phyloP scores from a whole-genome alignment of 1,284 basidiomycete species.

The Cutaneotrichosporon sp. region DNA sequence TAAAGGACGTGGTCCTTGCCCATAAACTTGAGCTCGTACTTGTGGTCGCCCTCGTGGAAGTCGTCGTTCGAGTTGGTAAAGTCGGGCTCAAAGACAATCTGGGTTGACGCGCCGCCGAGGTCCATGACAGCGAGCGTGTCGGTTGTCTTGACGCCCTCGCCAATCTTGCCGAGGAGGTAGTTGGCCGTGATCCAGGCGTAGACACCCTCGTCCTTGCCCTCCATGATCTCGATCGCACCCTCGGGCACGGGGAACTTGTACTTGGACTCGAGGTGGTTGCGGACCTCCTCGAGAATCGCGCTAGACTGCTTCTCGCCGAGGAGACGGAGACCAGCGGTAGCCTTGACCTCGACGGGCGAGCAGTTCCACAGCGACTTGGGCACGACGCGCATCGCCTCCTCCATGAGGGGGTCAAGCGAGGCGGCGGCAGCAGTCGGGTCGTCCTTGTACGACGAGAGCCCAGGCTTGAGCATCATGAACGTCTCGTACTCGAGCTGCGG shows the following conservation, averaged over 20 bases:
- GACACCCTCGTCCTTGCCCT: constrained; percentile 94
- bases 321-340: constrained; percentile 87
- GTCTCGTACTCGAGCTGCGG: constrained; percentile 90
- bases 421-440: constrained; percentile 70
- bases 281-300: constrained; percentile 78
- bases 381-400: constrained; percentile 76
- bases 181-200: constrained; percentile 99
- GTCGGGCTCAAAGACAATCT: constrained; percentile 93
- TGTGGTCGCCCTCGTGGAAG: constrained; percentile 87
- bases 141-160: constrained; percentile 58
- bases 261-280: constrained; percentile 61
- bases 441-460: constrained; percentile 69
- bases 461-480: constrained; percentile 81
- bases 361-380: constrained; percentile 69
- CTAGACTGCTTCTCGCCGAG: constrained; percentile 67
- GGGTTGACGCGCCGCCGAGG: constrained; percentile 93
- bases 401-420: constrained; percentile 76
- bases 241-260: constrained; percentile 74
- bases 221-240: constrained; percentile 82
- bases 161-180: constrained; percentile 78
- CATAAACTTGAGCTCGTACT: constrained; percentile 80
- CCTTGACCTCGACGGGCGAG: constrained; percentile 89
- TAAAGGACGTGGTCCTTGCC: constrained; percentile 73
- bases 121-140: constrained; percentile 90
- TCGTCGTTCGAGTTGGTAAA: constrained; percentile 55